phyloP scores from a whole-genome alignment of 768 basidiomycete genomes.

The Rubroboletus satanas region DNA sequence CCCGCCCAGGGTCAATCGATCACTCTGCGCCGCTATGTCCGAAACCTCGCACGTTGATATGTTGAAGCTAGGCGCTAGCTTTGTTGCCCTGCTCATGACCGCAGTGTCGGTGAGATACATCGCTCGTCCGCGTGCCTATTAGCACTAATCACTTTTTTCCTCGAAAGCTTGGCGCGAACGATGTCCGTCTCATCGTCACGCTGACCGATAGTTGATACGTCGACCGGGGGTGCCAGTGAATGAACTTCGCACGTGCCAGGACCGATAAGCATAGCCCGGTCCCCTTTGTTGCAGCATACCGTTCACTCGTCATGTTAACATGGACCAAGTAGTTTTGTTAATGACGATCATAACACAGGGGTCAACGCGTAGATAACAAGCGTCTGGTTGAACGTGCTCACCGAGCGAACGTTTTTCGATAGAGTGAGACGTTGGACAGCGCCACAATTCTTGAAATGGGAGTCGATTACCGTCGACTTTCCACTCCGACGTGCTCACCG shows the following conservation, averaged over 20 bases:
- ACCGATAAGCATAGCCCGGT: not conserved
- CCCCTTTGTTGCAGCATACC: not conserved
- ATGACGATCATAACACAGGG: not conserved
- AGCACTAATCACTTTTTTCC: no score
- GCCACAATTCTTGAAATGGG: conserved; percentile 19
- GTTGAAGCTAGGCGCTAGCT: no score
- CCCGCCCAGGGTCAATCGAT: not conserved
- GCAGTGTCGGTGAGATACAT: no score
- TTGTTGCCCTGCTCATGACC: no score
- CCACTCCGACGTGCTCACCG: conserved; percentile 5
- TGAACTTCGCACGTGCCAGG: no score
- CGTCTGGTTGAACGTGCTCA: not conserved
- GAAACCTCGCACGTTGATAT: not conserved
- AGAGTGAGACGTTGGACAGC: conserved; percentile 1
- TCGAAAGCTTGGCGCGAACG: no score
- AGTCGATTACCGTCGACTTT: conserved; percentile 15
- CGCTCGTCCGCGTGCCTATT: no score
- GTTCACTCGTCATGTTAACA: not conserved
- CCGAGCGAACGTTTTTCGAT: conserved; percentile 5
- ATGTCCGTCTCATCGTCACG: no score
- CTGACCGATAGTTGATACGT: no score
- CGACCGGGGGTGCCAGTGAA: no score
- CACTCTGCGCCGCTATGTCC: not conserved
- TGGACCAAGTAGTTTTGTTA: no score
- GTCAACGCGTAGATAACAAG: not conserved